Evolutionary conservation across 192 early-diverging fungal species (phyloP).

Genomic region (Rhizophlyctis rosea): DNA sequence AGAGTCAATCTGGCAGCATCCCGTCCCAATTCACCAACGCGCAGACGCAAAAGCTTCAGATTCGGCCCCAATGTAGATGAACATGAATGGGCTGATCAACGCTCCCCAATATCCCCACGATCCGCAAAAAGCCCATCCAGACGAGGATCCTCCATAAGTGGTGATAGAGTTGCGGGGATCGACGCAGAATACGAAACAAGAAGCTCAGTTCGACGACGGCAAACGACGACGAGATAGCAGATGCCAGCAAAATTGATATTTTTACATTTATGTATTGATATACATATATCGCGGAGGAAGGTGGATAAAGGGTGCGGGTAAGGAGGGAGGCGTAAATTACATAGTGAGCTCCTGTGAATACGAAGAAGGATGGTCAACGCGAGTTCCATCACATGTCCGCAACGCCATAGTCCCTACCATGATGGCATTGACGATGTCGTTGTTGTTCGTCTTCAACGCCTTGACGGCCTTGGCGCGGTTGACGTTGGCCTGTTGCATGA

Average conservation of each 20-base stretch:
- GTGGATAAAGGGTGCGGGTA: too few species aligned
- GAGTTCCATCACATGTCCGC: neutral
- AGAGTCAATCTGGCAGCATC: conserved; percentile 1
- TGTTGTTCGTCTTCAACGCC: conserved; percentile 78
- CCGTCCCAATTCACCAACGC: neutral
- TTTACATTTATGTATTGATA: too few species aligned
- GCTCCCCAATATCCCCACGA: too few species aligned
- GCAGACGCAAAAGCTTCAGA: neutral
- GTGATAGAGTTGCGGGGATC: neutral
- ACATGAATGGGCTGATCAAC: neutral
- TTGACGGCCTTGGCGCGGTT: conserved; percentile 85
- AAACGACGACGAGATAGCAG: neutral
- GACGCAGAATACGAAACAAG: neutral
- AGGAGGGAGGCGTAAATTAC: too few species aligned
- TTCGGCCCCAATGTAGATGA: neutral
- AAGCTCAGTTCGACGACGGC: neutral
- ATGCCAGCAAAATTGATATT: too few species aligned
- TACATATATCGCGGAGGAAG: too few species aligned
- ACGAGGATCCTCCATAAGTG: neutral
- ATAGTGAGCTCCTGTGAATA: conserved; percentile 31
- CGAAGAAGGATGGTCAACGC: neutral
- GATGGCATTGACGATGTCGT: conserved; percentile 96
- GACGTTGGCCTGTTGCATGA: conserved; percentile 87
- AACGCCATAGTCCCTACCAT: conserved; percentile 59
- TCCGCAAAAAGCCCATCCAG: too few species aligned